phyloP scores from a whole-genome alignment of 352 stramenopile genomes.

The Nothophytophthora sp. region DNA sequence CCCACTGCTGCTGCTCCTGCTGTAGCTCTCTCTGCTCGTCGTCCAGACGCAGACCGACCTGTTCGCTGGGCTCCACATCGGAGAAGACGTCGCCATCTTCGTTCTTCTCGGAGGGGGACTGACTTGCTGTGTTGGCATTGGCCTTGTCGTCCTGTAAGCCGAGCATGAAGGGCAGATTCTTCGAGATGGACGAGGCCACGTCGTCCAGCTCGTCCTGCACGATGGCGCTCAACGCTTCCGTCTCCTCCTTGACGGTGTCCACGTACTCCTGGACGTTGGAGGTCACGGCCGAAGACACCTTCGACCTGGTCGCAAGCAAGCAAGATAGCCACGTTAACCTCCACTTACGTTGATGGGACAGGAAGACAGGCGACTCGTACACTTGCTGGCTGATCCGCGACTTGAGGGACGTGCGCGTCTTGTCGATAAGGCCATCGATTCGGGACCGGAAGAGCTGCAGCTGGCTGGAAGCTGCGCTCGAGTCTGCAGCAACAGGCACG shows the following conservation, averaged over 20 bases:
- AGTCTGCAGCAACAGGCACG: not conserved
- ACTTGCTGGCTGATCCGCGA: conserved; percentile 55
- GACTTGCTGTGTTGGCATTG: not conserved
- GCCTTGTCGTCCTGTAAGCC: conserved; percentile 5
- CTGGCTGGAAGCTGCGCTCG: conserved; percentile 19
- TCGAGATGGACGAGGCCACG: conserved; percentile 28
- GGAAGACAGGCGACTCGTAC: conserved; percentile 23
- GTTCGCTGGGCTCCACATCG: conserved; percentile 19
- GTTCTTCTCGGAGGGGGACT: not conserved
- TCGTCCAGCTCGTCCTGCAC: conserved; percentile 52
- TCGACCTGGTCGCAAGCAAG: conserved; percentile 28
- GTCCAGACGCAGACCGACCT: too few species aligned
- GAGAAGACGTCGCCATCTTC: conserved; percentile 12
- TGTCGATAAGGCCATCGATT: conserved; percentile 53
- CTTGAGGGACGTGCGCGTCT: conserved; percentile 45
- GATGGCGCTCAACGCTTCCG: conserved; percentile 37
- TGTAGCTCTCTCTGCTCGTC: conserved; percentile 17
- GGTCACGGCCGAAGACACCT: conserved; percentile 55
- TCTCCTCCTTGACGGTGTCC: conserved; percentile 58
- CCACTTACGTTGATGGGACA: too few species aligned
- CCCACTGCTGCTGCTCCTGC: conserved; percentile 18
- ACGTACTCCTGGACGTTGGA: conserved; percentile 60
- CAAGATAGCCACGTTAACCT: too few species aligned
- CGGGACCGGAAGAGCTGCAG: conserved; percentile 44
- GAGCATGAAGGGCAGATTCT: conserved; percentile 25